Evolutionary conservation across 2,329 filamentous ascomycete species (phyloP), one percentile per base, ranked within the genome.

Genomic region (Aspergillus bombycis): DNA sequence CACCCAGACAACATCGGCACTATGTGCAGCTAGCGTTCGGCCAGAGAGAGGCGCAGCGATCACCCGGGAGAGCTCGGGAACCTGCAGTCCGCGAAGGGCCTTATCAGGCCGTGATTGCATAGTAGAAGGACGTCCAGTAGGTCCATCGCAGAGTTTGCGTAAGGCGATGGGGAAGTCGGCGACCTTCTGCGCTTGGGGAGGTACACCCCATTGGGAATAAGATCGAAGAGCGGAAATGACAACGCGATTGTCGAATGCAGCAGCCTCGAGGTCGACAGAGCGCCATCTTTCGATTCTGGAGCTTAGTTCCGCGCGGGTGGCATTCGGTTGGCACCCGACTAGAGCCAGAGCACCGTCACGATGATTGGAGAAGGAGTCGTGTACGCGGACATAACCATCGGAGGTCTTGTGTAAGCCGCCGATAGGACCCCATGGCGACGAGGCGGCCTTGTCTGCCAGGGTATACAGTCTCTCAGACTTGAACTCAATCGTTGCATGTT

Each of bases 291-390:
- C 55, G 38, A 81, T 78, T 57, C 75, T 75, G 16, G 68, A 67
- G 0, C 75, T 77, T 0, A 85, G 78, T 1, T 81, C 78, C 0
- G 75, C 69, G 43, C 79, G 77, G 10, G 69, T 75, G 2, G 80
- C 76, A 28, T 67, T 64, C 0, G 62, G 59, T 0, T 70, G 52
- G 5, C 84, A 70, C 0, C 78, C 80, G 0, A 88, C 73, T 0
- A 88, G 72, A 3, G 71, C 62, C 3, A 83, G 71, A 0, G 81
- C 78, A 3, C 80, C 82, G 1, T 75, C 28, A 0, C 79, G 78
- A 63, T 88, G 85, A 57, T 86, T 80, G 0, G 80, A 78, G 61
- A 88, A 87, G 0, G 71, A 72, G 60, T 87, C 85, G 65, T 88
- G 86, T 52, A 88, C 80, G 2, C 85, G 80, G 2, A 88, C 80